Percentiles rank a stretch among this genome's conserved stretches.
These are phyloP conservation scores for Penicillium sp. DNA, from an alignment of 2,329 filamentous ascomycete genomes.

Conservation along the genomic window DNA sequence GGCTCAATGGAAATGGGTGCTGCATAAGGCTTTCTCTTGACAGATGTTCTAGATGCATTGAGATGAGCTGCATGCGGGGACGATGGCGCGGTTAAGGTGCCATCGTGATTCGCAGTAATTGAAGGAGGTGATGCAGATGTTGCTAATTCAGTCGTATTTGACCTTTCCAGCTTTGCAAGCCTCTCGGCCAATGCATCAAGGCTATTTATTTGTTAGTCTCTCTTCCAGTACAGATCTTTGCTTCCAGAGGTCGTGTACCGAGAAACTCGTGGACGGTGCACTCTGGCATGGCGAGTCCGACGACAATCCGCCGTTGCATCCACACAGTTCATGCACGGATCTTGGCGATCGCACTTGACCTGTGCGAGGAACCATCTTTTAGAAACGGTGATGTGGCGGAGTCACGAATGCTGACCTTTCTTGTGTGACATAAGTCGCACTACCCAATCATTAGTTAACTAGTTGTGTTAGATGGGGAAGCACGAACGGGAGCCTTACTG, in stretches of 20 bases:
- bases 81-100: constrained; percentile 1
- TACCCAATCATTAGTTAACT: constrained; percentile 16
- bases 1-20: not conserved
- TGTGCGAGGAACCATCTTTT: constrained; percentile 18
- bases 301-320: constrained; percentile 43
- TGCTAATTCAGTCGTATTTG: constrained; percentile 6
- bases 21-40: constrained; percentile 18
- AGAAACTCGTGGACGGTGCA: constrained; percentile 26
- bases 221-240: not conserved
- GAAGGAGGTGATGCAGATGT: constrained; percentile 14
- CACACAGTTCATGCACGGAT: constrained; percentile 50
- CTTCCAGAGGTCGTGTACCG: constrained; percentile 12
- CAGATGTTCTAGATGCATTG: not conserved
- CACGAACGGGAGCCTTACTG: constrained; percentile 10
- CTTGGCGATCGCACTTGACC: constrained; percentile 47
- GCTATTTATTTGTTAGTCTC: constrained; percentile 11
- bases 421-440: constrained; percentile 42
- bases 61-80: constrained; percentile 13
- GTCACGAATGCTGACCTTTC: constrained; percentile 28
- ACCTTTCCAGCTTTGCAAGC: constrained; percentile 24
- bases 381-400: not conserved
- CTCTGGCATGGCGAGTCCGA: constrained; percentile 25
- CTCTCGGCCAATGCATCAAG: constrained; percentile 22
- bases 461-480: not conserved
- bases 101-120: constrained; percentile 6